Conservation (phyloP, 176 grass and related monocot genomes). For the Dactylis glomerata region DNA sequence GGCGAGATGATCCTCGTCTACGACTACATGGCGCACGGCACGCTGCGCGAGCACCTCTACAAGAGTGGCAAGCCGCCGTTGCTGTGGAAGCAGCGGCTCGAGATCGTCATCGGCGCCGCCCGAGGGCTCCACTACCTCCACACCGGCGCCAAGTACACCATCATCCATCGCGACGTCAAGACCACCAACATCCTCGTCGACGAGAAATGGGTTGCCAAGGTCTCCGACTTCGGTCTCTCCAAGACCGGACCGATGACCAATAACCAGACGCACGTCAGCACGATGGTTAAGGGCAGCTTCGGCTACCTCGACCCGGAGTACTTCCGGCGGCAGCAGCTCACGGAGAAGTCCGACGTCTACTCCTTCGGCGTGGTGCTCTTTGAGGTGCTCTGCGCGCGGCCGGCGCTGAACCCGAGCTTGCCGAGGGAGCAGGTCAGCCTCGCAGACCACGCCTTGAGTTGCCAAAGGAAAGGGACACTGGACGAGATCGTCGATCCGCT, state of each 20-base stretch:
- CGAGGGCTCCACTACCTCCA: constrained; percentile 82
- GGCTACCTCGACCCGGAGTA: constrained; percentile 85
- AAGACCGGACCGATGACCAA: constrained; percentile 62
- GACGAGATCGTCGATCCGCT: constrained; percentile 44
- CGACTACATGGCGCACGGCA: constrained; percentile 52
- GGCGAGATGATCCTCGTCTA: constrained; percentile 51
- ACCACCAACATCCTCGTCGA: constrained; percentile 80
- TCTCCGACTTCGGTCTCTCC: constrained; percentile 75
- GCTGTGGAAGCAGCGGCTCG: constrained; percentile 63
- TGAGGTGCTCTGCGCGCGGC: constrained; percentile 72
- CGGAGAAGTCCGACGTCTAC: constrained; percentile 82
- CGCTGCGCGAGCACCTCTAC: constrained; percentile 50
- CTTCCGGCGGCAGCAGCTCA: constrained; percentile 72
- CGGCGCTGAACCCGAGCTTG: constrained; percentile 43
- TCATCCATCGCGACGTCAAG: constrained; percentile 90
- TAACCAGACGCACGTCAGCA: constrained; percentile 85
- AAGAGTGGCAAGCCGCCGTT: constrained; percentile 57
- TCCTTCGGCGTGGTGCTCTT: constrained; percentile 81
- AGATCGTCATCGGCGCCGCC: constrained; percentile 72
- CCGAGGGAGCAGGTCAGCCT: constrained; percentile 61
- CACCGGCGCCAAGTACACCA: constrained; percentile 80
- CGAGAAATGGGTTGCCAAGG: constrained; percentile 77
- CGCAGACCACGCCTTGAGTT: constrained; percentile 43
- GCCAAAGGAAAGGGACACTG: constrained; percentile 37
- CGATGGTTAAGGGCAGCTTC: constrained; percentile 88